Evolutionary conservation across 2,329 filamentous ascomycete genomes (phyloP).

Genomic region (Diatrype stigma): DNA sequence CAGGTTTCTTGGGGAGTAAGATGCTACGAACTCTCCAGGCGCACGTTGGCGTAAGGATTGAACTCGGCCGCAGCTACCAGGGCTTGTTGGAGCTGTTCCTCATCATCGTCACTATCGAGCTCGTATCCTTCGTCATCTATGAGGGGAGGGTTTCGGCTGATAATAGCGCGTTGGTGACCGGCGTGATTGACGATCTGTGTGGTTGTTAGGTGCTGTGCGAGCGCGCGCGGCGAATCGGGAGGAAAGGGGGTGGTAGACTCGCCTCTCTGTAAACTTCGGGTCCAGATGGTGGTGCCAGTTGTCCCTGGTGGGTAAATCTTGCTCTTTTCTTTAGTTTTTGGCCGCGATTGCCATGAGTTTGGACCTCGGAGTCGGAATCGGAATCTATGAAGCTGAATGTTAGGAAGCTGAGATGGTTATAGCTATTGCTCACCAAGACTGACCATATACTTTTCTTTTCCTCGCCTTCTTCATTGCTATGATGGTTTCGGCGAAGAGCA

Average conservation of each 20-base stretch:
- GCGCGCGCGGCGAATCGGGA: not conserved
- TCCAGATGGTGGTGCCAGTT: slow-evolving; percentile 62
- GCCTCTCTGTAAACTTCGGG: slow-evolving; percentile 70
- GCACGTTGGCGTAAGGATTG: slow-evolving; percentile 70
- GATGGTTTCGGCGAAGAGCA: slow-evolving; percentile 63
- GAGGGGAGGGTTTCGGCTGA: slow-evolving; percentile 68
- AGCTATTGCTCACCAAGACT: slow-evolving; percentile 5
- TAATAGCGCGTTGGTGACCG: slow-evolving; percentile 67
- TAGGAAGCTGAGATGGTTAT: slow-evolving; percentile 18
- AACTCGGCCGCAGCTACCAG: slow-evolving; percentile 61
- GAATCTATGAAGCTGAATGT: slow-evolving; percentile 51
- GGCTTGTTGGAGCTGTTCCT: slow-evolving; percentile 58
- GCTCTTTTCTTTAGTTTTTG: slow-evolving; percentile 76
- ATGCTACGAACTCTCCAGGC: slow-evolving; percentile 59
- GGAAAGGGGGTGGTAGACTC: slow-evolving; percentile 19
- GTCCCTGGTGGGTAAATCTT: slow-evolving; percentile 65
- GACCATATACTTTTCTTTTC: slow-evolving; percentile 61
- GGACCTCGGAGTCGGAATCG: slow-evolving; percentile 71
- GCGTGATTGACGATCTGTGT: slow-evolving; percentile 66
- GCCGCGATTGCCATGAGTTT: slow-evolving; percentile 67
- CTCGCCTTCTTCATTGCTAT: slow-evolving; percentile 64
- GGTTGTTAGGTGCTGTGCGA: slow-evolving; percentile 10
- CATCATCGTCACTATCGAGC: slow-evolving; percentile 67
- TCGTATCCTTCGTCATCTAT: slow-evolving; percentile 77
- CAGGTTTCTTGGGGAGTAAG: not conserved